These are phyloP conservation scores for Aureobasidium namibiae DNA, from an alignment of 2,329 filamentous ascomycete species.

Conservation along the genomic window DNA sequence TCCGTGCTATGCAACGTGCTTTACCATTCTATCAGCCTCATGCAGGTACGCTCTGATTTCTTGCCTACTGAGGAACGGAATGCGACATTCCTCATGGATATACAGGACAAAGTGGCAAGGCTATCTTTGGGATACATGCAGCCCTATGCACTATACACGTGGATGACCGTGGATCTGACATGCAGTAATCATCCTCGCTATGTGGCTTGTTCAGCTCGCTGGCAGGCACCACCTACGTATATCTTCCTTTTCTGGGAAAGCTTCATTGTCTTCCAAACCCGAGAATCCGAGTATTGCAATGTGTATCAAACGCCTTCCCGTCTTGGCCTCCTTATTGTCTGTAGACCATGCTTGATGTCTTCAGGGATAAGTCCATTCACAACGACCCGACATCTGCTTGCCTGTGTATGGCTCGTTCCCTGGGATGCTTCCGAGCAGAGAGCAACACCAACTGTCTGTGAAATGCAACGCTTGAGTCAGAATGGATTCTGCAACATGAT, in stretches of 20 bases:
- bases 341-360: too few species aligned
- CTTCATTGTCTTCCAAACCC: neutral
- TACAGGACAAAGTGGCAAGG: neutral
- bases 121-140: neutral
- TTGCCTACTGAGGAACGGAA: neutral
- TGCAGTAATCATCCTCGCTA: neutral
- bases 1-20: neutral
- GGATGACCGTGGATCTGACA: neutral
- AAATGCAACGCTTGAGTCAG: neutral
- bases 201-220: neutral
- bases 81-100: neutral
- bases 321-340: neutral
- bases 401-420: too few species aligned
- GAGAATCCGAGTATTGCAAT: neutral
- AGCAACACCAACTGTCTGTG: neutral
- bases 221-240: neutral
- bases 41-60: neutral
- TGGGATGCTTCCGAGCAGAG: too few species aligned
- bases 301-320: too few species aligned
- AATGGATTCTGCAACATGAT: too few species aligned
- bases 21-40: neutral
- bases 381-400: too few species aligned
- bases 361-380: too few species aligned
- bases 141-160: conserved; percentile 2
- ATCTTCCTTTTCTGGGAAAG: neutral